Evolutionary conservation across 352 stramenopile genomes (phyloP).

Genomic region (Pilasporangium apinafurcum): DNA sequence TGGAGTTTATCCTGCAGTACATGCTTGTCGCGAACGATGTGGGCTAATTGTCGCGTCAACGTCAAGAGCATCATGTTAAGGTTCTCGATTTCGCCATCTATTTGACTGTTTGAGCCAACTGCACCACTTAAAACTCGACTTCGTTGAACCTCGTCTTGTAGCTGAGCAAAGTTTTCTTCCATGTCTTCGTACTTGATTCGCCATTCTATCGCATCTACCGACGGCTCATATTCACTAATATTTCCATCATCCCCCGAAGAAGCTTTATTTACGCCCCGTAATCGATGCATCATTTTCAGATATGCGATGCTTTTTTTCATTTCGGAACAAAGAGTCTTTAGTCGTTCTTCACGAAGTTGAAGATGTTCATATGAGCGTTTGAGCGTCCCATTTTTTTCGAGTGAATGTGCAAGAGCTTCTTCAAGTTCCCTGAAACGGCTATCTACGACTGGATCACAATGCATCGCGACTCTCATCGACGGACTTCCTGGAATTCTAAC

Average conservation of each 20-base stretch:
- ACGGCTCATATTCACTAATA: constrained; percentile 45
- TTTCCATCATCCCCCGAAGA: constrained; percentile 10
- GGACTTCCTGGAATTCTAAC: too few relatives aligned
- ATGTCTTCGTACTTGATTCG: constrained; percentile 80
- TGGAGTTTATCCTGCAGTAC: constrained; percentile 43
- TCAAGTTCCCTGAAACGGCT: constrained; percentile 57
- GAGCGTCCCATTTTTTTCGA: constrained; percentile 53
- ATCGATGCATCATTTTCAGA: constrained; percentile 47
- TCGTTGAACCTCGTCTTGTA: constrained; percentile 41
- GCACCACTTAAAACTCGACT: constrained; percentile 5
- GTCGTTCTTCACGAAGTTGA: constrained; percentile 40
- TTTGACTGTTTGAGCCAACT: neutral
- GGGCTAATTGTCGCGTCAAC: constrained; percentile 57
- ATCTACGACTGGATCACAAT: constrained; percentile 28
- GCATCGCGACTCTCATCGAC: constrained; percentile 1
- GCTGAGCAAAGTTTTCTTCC: constrained; percentile 42
- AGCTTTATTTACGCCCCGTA: constrained; percentile 13
- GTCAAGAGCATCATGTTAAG: constrained; percentile 64
- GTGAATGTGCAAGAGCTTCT: constrained; percentile 40
- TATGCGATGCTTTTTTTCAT: constrained; percentile 55
- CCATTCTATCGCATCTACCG: constrained; percentile 75
- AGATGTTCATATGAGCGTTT: constrained; percentile 52
- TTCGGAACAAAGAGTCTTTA: constrained; percentile 40
- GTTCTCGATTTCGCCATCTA: constrained; percentile 34
- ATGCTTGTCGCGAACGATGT: constrained; percentile 72